A percentile compares a stretch with the other conserved stretches of the same genome.
These are phyloP conservation scores for Puccinia hordei DNA, from an alignment of 1,284 basidiomycete genomes.

Conservation along the genomic window DNA sequence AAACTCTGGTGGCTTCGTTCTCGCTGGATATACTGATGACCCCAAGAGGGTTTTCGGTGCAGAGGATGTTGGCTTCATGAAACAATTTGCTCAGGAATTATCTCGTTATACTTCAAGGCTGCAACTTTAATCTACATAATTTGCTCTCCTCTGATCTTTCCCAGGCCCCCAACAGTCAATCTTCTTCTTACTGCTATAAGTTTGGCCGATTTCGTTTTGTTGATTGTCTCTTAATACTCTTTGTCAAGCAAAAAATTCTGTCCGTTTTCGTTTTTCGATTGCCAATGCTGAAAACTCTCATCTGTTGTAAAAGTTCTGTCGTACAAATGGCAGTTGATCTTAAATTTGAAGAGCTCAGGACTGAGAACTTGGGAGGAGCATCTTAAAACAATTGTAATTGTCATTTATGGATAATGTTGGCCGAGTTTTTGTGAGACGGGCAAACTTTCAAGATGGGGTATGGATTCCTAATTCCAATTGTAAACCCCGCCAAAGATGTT, in stretches of 20 bases:
- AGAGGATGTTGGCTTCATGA: constrained; percentile 54
- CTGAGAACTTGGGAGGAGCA: no score
- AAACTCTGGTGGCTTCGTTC: constrained; percentile 53
- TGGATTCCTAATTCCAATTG: no score
- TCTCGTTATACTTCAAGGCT: constrained; percentile 48
- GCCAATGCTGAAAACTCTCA: no score
- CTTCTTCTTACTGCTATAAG: neutral
- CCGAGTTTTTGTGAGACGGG: no score
- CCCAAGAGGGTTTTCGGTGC: constrained; percentile 53
- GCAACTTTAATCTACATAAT: neutral
- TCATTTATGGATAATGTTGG: no score
- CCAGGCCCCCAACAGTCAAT: neutral
- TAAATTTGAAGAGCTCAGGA: no score
- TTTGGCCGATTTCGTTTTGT: neutral
- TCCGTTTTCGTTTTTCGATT: neutral
- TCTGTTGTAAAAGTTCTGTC: neutral
- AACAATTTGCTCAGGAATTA: constrained; percentile 55
- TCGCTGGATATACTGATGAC: constrained; percentile 54
- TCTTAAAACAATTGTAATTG: no score
- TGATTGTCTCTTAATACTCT: neutral
- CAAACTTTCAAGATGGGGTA: no score
- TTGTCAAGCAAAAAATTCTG: neutral
- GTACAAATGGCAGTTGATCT: no score
- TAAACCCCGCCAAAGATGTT: no score
- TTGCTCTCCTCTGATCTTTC: neutral